Conservation (phyloP, 257 asterid species). For the Primulina tabacum region DNA sequence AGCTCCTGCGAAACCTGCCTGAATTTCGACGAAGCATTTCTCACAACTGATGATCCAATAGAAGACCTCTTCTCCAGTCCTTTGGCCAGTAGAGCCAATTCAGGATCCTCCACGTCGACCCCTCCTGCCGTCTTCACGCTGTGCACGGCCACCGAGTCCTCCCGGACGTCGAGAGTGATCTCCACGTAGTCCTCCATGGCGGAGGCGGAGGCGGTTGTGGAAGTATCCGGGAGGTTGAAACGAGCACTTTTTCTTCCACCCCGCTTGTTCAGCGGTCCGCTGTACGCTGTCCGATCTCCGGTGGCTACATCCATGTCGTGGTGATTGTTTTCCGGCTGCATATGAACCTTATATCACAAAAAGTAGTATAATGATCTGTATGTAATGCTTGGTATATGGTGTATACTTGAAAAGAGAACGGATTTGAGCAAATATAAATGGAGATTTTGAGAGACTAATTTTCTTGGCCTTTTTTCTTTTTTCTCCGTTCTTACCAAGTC, state of each 20-base stretch:
- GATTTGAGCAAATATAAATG: not conserved
- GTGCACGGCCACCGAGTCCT: constrained; percentile 91
- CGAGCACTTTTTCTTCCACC: constrained; percentile 66
- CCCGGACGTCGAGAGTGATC: constrained; percentile 81
- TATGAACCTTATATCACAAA: constrained; percentile 13
- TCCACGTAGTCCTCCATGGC: constrained; percentile 71
- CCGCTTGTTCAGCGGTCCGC: constrained; percentile 71
- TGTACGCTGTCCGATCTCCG: constrained; percentile 41
- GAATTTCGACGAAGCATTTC: constrained; percentile 64
- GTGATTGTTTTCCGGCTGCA: constrained; percentile 45
- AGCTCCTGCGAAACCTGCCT: constrained; percentile 72
- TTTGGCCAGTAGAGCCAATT: constrained; percentile 65
- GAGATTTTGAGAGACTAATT: not conserved
- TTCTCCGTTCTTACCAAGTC: not conserved
- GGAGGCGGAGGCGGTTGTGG: constrained; percentile 14
- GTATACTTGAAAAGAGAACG: not conserved
- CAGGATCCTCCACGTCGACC: constrained; percentile 82
- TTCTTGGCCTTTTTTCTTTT: not conserved
- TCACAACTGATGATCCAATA: constrained; percentile 30
- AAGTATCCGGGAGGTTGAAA: constrained; percentile 51
- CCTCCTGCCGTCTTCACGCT: constrained; percentile 84
- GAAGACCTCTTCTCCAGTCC: constrained; percentile 71
- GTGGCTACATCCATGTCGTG: constrained; percentile 54
- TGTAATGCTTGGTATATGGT: too few relatives aligned
- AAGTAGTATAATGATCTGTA: too few relatives aligned